These are phyloP conservation scores for Coleophoma crateriformis DNA, from an alignment of 2,329 filamentous ascomycete genomes.

Conservation along the genomic window DNA sequence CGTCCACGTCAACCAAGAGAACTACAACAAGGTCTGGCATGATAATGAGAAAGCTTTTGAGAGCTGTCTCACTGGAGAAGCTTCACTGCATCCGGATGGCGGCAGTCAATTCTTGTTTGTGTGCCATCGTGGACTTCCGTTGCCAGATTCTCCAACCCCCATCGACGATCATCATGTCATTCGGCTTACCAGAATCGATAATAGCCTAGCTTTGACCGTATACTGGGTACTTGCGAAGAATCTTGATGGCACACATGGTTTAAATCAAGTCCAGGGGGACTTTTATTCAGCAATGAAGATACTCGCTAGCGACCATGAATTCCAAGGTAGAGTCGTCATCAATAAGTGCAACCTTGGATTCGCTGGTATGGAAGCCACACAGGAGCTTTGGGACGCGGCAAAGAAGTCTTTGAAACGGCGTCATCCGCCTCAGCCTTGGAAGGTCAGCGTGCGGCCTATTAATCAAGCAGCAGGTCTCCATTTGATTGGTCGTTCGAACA, in stretches of 20 bases:
- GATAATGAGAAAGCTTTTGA: too few species aligned
- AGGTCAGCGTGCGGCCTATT: not conserved
- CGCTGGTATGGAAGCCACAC: constrained; percentile 12
- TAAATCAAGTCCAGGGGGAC: constrained; percentile 14
- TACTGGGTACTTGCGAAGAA: constrained; percentile 18
- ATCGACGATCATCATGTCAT: too few species aligned
- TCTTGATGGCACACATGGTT: constrained; percentile 3
- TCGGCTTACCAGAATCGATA: too few species aligned
- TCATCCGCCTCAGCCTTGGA: not conserved
- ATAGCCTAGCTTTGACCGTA: too few species aligned
- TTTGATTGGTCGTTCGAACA: not conserved
- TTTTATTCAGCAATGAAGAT: constrained; percentile 11
- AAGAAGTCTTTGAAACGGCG: not conserved
- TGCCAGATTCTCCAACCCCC: not conserved
- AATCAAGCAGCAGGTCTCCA: not conserved
- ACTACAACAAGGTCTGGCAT: too few species aligned
- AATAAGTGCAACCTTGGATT: constrained; percentile 4
- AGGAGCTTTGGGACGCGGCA: constrained; percentile 1
- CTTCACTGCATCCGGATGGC: not conserved
- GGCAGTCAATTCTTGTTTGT: not conserved
- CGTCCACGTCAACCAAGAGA: too few species aligned
- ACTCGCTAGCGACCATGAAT: constrained; percentile 1
- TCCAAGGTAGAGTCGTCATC: constrained; percentile 2
- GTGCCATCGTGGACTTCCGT: not conserved
- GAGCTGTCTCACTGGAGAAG: not conserved